Conservation (phyloP, 2,329 filamentous ascomycete species). For the Curvularia sp. region DNA sequence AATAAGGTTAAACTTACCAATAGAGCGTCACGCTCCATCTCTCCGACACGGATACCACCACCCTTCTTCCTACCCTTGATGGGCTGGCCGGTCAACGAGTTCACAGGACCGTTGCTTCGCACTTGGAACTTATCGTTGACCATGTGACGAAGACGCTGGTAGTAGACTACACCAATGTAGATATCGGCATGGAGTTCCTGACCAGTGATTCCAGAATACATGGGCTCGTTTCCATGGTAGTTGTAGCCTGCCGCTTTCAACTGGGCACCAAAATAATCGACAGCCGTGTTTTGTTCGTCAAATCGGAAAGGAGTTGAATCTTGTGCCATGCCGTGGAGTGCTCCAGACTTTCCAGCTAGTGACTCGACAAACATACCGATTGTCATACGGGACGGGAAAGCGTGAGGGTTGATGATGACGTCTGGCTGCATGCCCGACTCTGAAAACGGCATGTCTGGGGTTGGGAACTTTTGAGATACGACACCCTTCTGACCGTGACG, state of each 20-base stretch:
- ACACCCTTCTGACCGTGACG: conserved; percentile 99
- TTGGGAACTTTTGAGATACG: conserved; percentile 92
- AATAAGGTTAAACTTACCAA: conserved; percentile 52
- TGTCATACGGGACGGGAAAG: conserved; percentile 99
- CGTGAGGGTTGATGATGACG: conserved; percentile 98
- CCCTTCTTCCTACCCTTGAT: conserved; percentile 97
- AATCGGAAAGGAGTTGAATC: conserved; percentile 96
- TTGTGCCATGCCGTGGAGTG: conserved; percentile 93
- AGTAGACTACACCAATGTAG: conserved; percentile 96
- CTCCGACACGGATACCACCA: conserved; percentile 97
- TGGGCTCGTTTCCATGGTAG: conserved; percentile 97
- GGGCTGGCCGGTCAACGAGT: conserved; percentile 71
- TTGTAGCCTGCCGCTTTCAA: conserved; percentile 91
- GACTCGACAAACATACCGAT: conserved; percentile 99
- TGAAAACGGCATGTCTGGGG: conserved; percentile 92
- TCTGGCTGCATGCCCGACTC: conserved; percentile 97
- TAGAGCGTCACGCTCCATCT: conserved; percentile 97
- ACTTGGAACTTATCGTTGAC: conserved; percentile 99
- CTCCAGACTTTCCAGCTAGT: conserved; percentile 91
- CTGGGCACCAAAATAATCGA: conserved; percentile 95
- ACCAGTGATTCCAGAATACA: conserved; percentile 97
- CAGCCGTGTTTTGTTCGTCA: conserved; percentile 88
- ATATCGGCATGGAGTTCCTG: conserved; percentile 70
- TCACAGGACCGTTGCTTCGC: not conserved
- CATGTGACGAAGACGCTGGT: conserved; percentile 98